Conservation (phyloP, 345 rosid species). For the Rhodamnia argentea region DNA sequence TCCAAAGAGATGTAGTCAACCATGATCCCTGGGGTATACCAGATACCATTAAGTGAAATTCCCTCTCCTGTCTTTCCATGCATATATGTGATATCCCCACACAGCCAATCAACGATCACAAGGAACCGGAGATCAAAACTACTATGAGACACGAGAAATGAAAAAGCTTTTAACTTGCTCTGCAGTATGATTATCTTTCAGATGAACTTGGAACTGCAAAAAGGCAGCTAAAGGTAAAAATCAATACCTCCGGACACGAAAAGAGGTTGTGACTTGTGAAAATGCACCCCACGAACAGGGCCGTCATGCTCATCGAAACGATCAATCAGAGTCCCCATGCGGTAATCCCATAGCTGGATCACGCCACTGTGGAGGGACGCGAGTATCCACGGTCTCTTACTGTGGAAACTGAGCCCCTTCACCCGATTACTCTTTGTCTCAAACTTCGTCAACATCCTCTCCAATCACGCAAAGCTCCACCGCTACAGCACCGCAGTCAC, state of each 20-base stretch:
- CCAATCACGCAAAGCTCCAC: neutral
- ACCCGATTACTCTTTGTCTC: conserved; percentile 99
- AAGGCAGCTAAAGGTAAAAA: neutral
- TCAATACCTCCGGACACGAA: conserved; percentile 86
- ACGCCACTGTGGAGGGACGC: conserved; percentile 99
- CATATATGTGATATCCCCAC: no score
- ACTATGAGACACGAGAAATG: no score
- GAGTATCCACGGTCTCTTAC: conserved; percentile 95
- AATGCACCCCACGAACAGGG: conserved; percentile 97
- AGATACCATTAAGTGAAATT: no score
- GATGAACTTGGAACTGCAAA: neutral
- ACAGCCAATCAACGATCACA: no score
- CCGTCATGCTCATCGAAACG: conserved; percentile 97
- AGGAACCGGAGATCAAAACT: no score
- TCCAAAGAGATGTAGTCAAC: no score
- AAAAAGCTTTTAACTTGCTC: neutral
- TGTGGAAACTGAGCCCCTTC: conserved; percentile 93
- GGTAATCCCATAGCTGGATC: conserved; percentile 99
- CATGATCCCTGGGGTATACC: no score
- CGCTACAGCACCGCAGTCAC: neutral
- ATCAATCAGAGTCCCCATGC: conserved; percentile 94
- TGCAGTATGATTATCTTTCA: neutral
- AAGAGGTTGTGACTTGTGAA: conserved; percentile 83
- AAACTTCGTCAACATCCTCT: conserved; percentile 85
- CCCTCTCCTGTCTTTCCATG: no score